A percentile compares a stretch with the other conserved stretches of the same genome.
phyloP scores from a whole-genome alignment of 2,329 filamentous ascomycete genomes.

The Fusarium praegraminearum region DNA sequence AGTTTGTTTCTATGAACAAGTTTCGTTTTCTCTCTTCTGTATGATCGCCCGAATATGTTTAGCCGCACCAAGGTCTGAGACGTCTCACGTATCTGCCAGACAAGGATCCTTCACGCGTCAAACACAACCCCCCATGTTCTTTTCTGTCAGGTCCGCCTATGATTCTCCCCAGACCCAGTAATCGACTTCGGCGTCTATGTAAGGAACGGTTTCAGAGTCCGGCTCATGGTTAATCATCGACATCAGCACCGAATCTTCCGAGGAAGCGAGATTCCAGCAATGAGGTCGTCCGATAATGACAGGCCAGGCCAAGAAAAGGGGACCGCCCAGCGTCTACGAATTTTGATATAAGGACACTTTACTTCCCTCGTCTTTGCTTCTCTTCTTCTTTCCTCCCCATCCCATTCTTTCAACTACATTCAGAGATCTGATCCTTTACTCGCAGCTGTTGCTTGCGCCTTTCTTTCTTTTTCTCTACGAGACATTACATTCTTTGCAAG shows the following conservation, averaged over 20 bases:
- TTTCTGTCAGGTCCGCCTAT: conserved; percentile 7
- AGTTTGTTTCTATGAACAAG: conserved; percentile 12
- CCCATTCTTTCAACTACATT: conserved; percentile 45
- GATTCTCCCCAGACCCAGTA: conserved; percentile 10
- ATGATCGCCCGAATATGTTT: conserved; percentile 27
- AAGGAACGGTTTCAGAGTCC: conserved; percentile 41
- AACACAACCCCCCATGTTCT: conserved; percentile 16
- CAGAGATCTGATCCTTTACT: conserved; percentile 34
- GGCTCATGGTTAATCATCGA: conserved; percentile 12
- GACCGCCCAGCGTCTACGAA: background rate
- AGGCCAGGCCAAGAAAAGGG: conserved; percentile 16
- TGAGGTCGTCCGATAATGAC: conserved; percentile 12
- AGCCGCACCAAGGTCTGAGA: conserved; percentile 39
- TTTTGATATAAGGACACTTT: conserved; percentile 26
- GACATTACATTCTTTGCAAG: conserved; percentile 46
- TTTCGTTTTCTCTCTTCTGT: background rate
- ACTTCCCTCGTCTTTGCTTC: background rate
- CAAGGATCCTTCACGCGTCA: conserved; percentile 25
- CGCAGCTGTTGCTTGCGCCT: conserved; percentile 48
- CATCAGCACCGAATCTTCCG: background rate
- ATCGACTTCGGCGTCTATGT: conserved; percentile 22
- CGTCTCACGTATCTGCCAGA: conserved; percentile 30
- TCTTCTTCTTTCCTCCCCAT: conserved; percentile 27
- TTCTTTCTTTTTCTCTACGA: conserved; percentile 45
- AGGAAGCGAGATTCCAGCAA: conserved; percentile 43